Evolutionary conservation across 176 grass and related monocot species (phyloP), one percentile per base, ranked within the genome.

Genomic region (Thalia dealbata): DNA sequence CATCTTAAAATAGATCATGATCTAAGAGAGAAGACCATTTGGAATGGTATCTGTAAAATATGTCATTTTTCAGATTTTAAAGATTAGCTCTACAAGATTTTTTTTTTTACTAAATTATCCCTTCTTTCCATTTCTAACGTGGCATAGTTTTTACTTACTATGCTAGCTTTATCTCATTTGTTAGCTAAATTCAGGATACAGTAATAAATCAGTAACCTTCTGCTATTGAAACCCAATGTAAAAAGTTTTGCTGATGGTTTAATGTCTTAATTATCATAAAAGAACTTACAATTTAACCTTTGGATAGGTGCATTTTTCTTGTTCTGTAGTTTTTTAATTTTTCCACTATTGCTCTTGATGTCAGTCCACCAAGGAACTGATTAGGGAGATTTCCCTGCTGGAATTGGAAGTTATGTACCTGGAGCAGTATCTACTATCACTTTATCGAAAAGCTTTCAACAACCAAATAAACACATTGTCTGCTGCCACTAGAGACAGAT

Each of bases 351-450:
- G 13, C 45, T 64, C 22, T 64, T 3, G 30, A 21, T 74, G 64
- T 78, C 78, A 97, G 93, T 58, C 81, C 0, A 76, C 93, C 58
- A 97, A 88, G 54, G 88, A 95, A 76, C 76, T 99, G 75, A 86
- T 99, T 72, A 81, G 90, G 74, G 95, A 99, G 82, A 99, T 99
- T 64, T 76, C 95, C n/a, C 76, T 89, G 27, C 62, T 99, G 23
- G 95, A 95, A 80, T 79, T 93, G 1, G 95, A 99, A 75, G 95
- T 99, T 14, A 99, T 90, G 85, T 78, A 95, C 67, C 82, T 99
- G 88, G 95, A 99, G 85, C 90, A 91, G 74, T 99, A 99, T 81
- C 90, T 99, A 32, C 77, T 99, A 50, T 81, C 83, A 7, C 85
- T 99, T 44, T 99, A 99, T 78, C 81, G 90, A 30, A 92, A 81